phyloP scores from a whole-genome alignment of 768 basidiomycete species.

The Calocybe gangraenosa region DNA sequence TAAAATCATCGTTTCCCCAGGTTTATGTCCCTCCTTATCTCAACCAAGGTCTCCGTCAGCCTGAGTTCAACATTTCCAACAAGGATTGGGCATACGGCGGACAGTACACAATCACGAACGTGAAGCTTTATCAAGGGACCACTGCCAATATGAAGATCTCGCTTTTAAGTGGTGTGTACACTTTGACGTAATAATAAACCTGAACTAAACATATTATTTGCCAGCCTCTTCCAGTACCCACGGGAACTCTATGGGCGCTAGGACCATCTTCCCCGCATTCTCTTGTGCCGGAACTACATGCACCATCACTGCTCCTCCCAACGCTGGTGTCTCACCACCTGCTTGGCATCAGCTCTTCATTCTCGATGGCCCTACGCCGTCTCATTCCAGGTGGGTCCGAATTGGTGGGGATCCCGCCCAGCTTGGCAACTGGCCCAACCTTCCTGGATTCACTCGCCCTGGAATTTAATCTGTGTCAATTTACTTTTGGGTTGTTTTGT shows the following conservation, averaged over 20 bases:
- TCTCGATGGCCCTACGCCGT: constrained; percentile 72
- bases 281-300: constrained; percentile 65
- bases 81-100: constrained; percentile 64
- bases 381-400: constrained; percentile 68
- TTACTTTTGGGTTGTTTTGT: constrained; percentile 10
- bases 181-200: constrained; percentile 1
- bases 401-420: constrained; percentile 72
- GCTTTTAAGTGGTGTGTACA: constrained; percentile 55
- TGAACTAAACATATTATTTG: constrained; percentile 3
- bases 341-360: constrained; percentile 77
- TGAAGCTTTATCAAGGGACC: constrained; percentile 40
- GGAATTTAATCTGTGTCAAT: constrained; percentile 39
- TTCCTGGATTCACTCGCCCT: constrained; percentile 64
- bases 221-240: constrained; percentile 72
- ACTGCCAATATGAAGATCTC: constrained; percentile 49
- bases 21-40: constrained; percentile 89
- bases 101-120: constrained; percentile 46
- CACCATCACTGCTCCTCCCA: constrained; percentile 75
- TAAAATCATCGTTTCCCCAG: constrained; percentile 20
- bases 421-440: constrained; percentile 71
- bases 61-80: constrained; percentile 50
- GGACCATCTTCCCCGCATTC: constrained; percentile 72
- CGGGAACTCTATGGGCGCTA: constrained; percentile 72
- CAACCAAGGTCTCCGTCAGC: constrained; percentile 56
- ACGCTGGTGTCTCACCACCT: constrained; percentile 62